A percentile compares a stretch with the other conserved stretches of the same genome.
Conservation (phyloP, 805 yeast species). For the Saturnispora hagleri region DNA sequence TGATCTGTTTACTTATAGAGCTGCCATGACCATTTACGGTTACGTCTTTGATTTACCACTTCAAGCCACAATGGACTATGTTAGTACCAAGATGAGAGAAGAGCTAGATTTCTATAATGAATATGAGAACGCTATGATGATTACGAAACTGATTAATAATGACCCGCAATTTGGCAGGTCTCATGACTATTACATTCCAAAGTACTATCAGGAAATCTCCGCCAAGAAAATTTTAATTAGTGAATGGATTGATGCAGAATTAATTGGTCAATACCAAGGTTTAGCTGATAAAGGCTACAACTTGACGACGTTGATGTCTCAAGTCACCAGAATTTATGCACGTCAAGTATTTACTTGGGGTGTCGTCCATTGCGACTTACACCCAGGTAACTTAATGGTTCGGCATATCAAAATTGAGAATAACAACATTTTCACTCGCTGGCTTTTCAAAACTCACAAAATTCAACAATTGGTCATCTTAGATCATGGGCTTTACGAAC, state of each 20-base stretch:
- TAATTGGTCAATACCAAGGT: conserved; percentile 38
- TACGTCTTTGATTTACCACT: conserved; percentile 57
- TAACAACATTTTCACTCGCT: conserved; percentile 3
- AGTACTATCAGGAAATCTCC: conserved; percentile 36
- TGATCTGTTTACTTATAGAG: conserved; percentile 51
- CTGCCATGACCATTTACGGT: conserved; percentile 44
- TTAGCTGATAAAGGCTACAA: conserved; percentile 34
- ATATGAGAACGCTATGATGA: conserved; percentile 38
- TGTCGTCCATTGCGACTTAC: conserved; percentile 66
- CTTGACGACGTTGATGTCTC: conserved; percentile 35
- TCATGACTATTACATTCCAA: conserved; percentile 46
- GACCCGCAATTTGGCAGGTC: conserved; percentile 32
- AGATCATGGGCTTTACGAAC: conserved; percentile 68
- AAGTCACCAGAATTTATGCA: conserved; percentile 42
- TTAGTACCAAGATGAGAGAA: conserved; percentile 45
- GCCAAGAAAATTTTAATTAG: conserved; percentile 46
- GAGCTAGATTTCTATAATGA: conserved; percentile 60
- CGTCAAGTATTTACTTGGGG: conserved; percentile 61
- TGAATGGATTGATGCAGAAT: conserved; percentile 72
- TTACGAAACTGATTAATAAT: conserved; percentile 29
- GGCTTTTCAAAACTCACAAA: conserved; percentile 11
- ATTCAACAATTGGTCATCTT: conserved; percentile 54
- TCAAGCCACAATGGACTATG: conserved; percentile 44
- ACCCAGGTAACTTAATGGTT: conserved; percentile 68
- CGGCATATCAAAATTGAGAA: conserved; percentile 25